Base-by-base conservation (phyloP, 148 eudicot genomes). In the Chenopodium berlandieri region DNA sequence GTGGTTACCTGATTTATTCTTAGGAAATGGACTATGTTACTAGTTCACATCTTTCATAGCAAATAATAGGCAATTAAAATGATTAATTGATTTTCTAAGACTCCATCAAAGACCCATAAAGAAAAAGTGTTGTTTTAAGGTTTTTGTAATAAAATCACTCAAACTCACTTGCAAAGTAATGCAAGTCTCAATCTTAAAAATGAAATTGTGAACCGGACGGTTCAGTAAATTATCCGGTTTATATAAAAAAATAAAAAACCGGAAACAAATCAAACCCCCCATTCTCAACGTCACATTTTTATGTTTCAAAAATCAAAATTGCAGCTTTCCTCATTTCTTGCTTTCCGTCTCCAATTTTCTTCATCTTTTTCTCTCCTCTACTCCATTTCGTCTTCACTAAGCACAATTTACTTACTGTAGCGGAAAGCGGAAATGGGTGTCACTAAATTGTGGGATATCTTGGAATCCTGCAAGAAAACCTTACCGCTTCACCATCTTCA, bases 381-480 rank as follows among this genome's bases (percentile, higher is more conserved):
- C 63, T 56, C 23, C 25, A 20, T 62, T 22, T 62, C 64, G n/a
- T 0, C 19, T 60, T 52, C 27, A 3, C 25, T 17, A 58, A 72
- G 23, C 78, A 12, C 32, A 27, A 22, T n/a, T 10, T 23, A 13
- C 31, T 44, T 62, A 7, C 40, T 64, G 17, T 11, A 14, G 1
- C 0, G 60, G 13, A 27, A 20, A 32, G 50, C 65, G 25, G 13
- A 81, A 50, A 91, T 95, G 99, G 99, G 99, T 13, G 99, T 95
- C 40, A 95, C 90, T 81, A 88, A 93, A 71, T 86, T 95, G 31
- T 95, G 99, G 99, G 99, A 95, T 12, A 86, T 95, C 40, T 77
- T 95, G 60, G 99, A 95, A 50, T 87, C 97, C 27, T 95, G 99
- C 94, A 95, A 95, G 89, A 92, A 92, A 87, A 93, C 92, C 56